These are phyloP conservation scores for Clarireedia homoeocarpa DNA, from an alignment of 2,329 filamentous ascomycete species.

Conservation along the genomic window DNA sequence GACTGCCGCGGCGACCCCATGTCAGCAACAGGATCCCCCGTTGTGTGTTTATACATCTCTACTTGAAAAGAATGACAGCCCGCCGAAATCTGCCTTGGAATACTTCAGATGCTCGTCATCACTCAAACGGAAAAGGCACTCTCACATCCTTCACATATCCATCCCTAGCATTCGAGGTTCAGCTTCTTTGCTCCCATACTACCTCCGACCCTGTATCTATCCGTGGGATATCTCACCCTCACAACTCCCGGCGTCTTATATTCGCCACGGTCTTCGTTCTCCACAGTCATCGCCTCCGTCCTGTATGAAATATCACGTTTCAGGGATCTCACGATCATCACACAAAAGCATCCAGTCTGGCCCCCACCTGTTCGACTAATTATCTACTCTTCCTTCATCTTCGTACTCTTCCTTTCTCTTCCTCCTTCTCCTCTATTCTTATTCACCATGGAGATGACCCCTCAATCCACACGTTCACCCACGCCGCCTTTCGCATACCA, in stretches of 20 bases:
- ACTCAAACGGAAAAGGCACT: neutral
- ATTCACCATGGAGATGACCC: constrained; percentile 28
- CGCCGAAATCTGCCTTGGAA: constrained; percentile 8
- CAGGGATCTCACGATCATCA: constrained; percentile 2
- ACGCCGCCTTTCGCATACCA: constrained; percentile 25
- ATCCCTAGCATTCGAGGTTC: neutral
- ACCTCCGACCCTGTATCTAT: neutral
- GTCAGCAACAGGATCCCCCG: constrained; percentile 2
- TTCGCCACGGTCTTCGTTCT: neutral
- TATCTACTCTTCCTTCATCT: constrained; percentile 10
- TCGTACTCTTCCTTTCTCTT: constrained; percentile 2
- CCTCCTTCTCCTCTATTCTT: constrained; percentile 12
- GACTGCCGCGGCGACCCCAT: constrained; percentile 3
- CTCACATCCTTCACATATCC: constrained; percentile 6
- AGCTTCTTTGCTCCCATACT: constrained; percentile 1
- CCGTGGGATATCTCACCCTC: neutral
- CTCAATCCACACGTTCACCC: constrained; percentile 27
- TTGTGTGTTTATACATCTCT: constrained; percentile 9
- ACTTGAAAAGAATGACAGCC: constrained; percentile 3
- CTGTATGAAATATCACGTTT: constrained; percentile 7
- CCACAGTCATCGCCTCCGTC: constrained; percentile 1
- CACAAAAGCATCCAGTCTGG: constrained; percentile 1
- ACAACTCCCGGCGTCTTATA: constrained; percentile 1
- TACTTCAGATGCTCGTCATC: constrained; percentile 8
- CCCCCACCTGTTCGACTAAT: constrained; percentile 9